phyloP scores from a whole-genome alignment of 1,139 yeast genomes.

The Saccharomyces uvarum region DNA sequence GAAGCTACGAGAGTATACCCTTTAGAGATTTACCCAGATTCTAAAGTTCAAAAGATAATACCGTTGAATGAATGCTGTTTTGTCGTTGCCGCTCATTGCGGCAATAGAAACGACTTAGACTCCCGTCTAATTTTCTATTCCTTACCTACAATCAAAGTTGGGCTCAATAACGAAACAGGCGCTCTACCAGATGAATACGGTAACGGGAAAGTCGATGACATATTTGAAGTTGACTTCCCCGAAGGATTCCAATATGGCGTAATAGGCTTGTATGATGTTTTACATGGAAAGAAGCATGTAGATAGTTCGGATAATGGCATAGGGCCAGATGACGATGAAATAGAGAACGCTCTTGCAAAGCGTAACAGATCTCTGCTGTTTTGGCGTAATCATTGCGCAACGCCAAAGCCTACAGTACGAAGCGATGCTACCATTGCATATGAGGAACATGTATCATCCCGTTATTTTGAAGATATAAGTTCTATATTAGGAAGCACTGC shows the following conservation, averaged over 20 bases:
- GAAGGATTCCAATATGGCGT: not conserved
- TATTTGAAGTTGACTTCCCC: constrained; percentile 8
- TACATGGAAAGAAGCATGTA: not conserved
- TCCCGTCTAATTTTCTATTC: not conserved
- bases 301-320: not conserved
- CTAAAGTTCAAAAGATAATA: not conserved
- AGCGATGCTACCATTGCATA: not conserved
- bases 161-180: not conserved
- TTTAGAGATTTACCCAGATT: not conserved
- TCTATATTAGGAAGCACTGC: not conserved
- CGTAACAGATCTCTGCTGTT: not conserved
- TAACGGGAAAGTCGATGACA: constrained; percentile 7
- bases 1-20: not conserved
- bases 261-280: not conserved
- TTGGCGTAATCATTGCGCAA: not conserved
- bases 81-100: not conserved
- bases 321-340: not conserved
- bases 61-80: not conserved
- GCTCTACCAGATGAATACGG: constrained; percentile 1
- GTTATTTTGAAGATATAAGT: not conserved
- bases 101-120: not conserved
- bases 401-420: not conserved
- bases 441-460: not conserved
- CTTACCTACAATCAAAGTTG: not conserved
- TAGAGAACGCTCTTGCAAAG: not conserved